Evolutionary conservation across 2,329 filamentous ascomycete genomes (phyloP), one percentile per base, ranked within the genome.

Genomic region (Venturiaceae sp.): DNA sequence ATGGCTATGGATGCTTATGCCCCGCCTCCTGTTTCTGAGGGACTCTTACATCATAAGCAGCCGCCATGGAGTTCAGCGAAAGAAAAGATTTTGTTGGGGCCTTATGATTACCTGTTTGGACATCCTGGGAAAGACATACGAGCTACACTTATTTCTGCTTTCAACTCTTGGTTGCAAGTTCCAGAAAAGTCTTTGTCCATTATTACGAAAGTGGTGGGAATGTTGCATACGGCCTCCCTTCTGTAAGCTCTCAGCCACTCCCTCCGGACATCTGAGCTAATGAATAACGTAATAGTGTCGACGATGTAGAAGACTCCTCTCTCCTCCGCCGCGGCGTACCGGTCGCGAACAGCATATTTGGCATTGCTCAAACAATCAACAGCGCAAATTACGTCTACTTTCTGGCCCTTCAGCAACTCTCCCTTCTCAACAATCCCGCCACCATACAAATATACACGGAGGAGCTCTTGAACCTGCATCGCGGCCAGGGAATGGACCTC

Each of bases 381-480:
- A 87, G 85, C 54, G 89, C 90, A 63, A 95, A 95, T 73, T 95
- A 95, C 73, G 83, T 92, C 60, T 95, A 94, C 77, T 94, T 95
- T 70, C 78, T 80, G 64, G 90, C 89, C 0, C 78, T 94, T 53
- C 83, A 87, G 64, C 88, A 92, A 71, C 76, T 95, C 9, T 79
- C 85, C 63, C 83, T 82, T 64, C 81, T 95, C 58, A 76, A 80
- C 61, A 90, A 89, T 68, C 83, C 84, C 4, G 76, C 79, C 37
- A 81, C 83, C 26, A 80, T 92, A 60, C 74, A 78, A 61, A 86
- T 92, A 58, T 95, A 88, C 67, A 86, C 86, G 16, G 88, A 94
- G 62, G 90, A 95, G 75, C 79, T 95, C 33, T 74, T 92, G 62
- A 91, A 94, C 69, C 82, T 95, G 54, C 90, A 95, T 72, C 80